Conservation (phyloP, 352 stramenopile species). For the Phytopythium vexans region DNA sequence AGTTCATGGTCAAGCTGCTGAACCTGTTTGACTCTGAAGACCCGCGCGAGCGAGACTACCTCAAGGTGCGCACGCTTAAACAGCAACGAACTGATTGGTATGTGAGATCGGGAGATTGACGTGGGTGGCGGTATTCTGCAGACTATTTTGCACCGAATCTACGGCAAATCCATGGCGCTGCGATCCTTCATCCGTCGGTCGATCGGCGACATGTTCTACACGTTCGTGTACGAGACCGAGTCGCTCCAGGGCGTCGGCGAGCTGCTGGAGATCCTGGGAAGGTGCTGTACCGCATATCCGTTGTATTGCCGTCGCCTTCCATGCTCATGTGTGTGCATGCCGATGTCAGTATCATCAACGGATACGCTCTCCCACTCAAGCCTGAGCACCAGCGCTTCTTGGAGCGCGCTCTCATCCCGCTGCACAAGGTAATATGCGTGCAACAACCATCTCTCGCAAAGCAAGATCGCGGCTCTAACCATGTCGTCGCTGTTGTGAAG, state of each 20-base stretch:
- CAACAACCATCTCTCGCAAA: too few relatives aligned
- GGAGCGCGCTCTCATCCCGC: constrained; percentile 91
- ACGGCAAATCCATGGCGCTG: constrained; percentile 98
- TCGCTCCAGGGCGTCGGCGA: constrained; percentile 94
- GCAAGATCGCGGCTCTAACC: too few relatives aligned
- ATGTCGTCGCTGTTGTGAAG: too few relatives aligned
- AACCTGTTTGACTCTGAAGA: constrained; percentile 92
- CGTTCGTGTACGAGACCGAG: constrained; percentile 98
- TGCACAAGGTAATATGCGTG: constrained; percentile 91
- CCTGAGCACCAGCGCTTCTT: constrained; percentile 97
- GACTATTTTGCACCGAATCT: constrained; percentile 99
- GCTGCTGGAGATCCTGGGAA: constrained; percentile 97
- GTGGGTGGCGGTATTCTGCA: too few relatives aligned
- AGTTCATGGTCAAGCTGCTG: constrained; percentile 95
- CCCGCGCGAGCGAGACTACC: constrained; percentile 97
- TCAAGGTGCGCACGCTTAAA: constrained; percentile 86
- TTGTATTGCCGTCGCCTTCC: constrained; percentile 5
- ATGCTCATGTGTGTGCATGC: constrained; percentile 4
- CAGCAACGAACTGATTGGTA: too few relatives aligned
- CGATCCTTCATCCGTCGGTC: constrained; percentile 96
- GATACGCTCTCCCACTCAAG: constrained; percentile 98
- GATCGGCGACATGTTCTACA: constrained; percentile 98
- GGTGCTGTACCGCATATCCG: constrained; percentile 13
- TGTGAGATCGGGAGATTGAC: too few relatives aligned
- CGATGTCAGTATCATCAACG: constrained; percentile 99